Base-by-base conservation (phyloP, 1,284 basidiomycete genomes). In the Polyporus tsugae region DNA sequence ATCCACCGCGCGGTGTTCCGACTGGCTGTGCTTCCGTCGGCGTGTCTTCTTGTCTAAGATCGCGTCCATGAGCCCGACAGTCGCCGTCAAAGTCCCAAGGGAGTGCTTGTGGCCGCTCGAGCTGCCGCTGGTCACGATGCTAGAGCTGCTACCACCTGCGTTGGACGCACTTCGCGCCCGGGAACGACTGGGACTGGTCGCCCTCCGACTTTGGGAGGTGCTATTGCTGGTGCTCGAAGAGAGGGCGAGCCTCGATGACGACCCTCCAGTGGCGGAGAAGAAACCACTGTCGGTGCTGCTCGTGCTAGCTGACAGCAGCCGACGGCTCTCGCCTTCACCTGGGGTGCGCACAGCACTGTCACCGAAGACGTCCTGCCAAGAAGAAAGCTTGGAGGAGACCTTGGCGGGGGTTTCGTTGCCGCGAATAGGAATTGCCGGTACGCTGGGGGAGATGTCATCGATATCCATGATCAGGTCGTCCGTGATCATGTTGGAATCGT, bases 51-150 rank as follows among this genome's bases (percentile, higher is more conserved):
- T 73, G 41, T 73, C 72, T 58, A 74, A 73, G 60, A 79, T 74
- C 15, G 75, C 76, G 60, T 77, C 78, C 76, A 78, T 76, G 25
- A 79, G 71, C 7, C 77, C 77, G 11, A 64, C 58, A 10, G 58
- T 59, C 2, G 58, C 58, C 11, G 58, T 60, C 11, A 60, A 61
- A 57, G 68, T 65, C 13, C 52, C 52, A 6, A 53, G 25, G 25
- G 52, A 33, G 25, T 53, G 52, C 67, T 70, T 68, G 65, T 71
- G 70, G 4, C 65, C 65, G 46, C 66, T 67, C 2, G 66, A 64
- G 63, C 68, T 70, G 10, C 67, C 62, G 36, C 69, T 67, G 41
- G 70, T 49, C 19, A 17, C 2, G 44, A 22, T 15, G 35, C 58
- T 55, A 29, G 68, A 62, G 58, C 66, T 63, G 13, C 67, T 63